These are phyloP conservation scores for Aaosphaeria pasadenensis DNA, from an alignment of 2,329 filamentous ascomycete species.

Conservation along the genomic window DNA sequence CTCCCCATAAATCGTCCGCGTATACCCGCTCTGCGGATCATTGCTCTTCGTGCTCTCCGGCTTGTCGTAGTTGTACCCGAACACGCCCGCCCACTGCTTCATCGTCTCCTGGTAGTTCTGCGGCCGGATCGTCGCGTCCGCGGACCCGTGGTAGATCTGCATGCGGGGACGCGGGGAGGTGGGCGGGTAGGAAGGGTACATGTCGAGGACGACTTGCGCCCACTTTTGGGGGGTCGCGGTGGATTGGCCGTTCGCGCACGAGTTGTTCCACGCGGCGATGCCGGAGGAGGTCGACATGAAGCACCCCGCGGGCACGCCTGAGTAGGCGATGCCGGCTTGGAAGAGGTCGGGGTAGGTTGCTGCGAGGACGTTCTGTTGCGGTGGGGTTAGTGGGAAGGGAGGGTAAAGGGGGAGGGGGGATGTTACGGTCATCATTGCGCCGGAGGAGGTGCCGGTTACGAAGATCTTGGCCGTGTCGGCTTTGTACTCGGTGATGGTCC, in stretches of 20 bases:
- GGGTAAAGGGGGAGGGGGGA: neutral
- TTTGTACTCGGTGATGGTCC: constrained; percentile 50
- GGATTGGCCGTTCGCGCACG: constrained; percentile 50
- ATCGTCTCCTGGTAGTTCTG: constrained; percentile 57
- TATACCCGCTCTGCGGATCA: constrained; percentile 30
- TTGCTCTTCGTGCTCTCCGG: constrained; percentile 27
- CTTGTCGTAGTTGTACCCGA: constrained; percentile 28
- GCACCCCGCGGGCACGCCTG: constrained; percentile 55
- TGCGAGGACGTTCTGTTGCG: constrained; percentile 44
- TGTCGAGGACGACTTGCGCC: constrained; percentile 46
- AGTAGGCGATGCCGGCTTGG: constrained; percentile 50
- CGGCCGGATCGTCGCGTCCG: constrained; percentile 49
- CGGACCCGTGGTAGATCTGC: constrained; percentile 58
- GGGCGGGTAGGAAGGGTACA: constrained; percentile 47
- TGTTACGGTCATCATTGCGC: constrained; percentile 54
- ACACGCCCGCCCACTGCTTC: constrained; percentile 32
- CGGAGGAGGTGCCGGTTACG: constrained; percentile 53
- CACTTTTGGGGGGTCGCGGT: constrained; percentile 47
- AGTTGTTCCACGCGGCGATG: constrained; percentile 50
- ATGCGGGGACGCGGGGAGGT: constrained; percentile 47
- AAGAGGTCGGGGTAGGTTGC: constrained; percentile 56
- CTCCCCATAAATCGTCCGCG: constrained; percentile 27
- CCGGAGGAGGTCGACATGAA: constrained; percentile 45
- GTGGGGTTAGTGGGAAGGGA: neutral
- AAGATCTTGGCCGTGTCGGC: constrained; percentile 53